phyloP scores from a whole-genome alignment of 495 filamentous ascomycete species.

The Neurospora sp. region DNA sequence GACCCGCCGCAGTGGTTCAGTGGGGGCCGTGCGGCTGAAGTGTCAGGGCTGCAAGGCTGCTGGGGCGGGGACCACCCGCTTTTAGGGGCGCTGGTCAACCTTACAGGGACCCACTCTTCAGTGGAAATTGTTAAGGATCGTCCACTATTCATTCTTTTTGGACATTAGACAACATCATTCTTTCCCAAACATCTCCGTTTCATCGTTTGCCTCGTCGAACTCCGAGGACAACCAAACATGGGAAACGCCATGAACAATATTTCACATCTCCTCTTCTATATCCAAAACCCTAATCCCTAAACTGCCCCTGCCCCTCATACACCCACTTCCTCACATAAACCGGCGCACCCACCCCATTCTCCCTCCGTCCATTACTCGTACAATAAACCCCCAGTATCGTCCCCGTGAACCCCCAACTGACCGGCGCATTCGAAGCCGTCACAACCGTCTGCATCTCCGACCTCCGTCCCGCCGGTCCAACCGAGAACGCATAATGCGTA shows the following conservation, averaged over 20 bases:
- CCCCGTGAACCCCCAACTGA: conserved; percentile 43
- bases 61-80: neutral
- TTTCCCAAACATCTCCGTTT: neutral
- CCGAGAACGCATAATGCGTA: conserved; percentile 37
- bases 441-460: conserved; percentile 25
- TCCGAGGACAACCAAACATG: neutral
- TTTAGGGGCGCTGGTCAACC: neutral
- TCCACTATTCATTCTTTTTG: neutral
- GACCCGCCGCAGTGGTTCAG: neutral
- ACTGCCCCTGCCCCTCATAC: conserved; percentile 35
- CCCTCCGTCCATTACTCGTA: conserved; percentile 40
- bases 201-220: neutral
- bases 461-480: conserved; percentile 24
- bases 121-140: neutral
- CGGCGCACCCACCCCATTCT: conserved; percentile 17
- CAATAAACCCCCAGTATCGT: conserved; percentile 39
- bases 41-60: neutral
- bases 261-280: neutral
- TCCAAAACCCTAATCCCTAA: conserved; percentile 16
- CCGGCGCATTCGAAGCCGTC: conserved; percentile 27
- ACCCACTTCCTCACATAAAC: conserved; percentile 38
- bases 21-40: neutral
- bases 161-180: neutral
- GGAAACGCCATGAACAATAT: neutral
- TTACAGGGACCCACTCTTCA: neutral